Evolutionary conservation across 352 stramenopile species (phyloP).

Genomic region (Phytophthora tubulina): DNA sequence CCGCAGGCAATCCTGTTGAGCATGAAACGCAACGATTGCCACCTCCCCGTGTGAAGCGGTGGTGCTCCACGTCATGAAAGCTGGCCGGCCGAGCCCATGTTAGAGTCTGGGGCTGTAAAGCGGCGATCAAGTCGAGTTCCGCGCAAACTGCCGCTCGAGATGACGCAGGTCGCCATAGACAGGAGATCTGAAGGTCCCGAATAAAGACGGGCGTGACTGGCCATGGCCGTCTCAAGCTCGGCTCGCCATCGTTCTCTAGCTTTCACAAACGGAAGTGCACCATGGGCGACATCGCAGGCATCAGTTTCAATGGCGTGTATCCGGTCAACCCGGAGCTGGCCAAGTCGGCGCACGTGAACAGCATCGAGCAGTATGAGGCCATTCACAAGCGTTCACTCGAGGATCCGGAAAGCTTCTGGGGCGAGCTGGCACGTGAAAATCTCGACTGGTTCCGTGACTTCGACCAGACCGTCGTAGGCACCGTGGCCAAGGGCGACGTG

Average conservation of each 20-base stretch:
- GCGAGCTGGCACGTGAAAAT: constrained; percentile 85
- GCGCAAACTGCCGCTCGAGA: constrained; percentile 71
- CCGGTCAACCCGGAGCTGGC: constrained; percentile 48
- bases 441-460: constrained; percentile 96
- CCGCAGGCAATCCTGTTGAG: background rate
- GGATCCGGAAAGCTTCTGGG: constrained; percentile 93
- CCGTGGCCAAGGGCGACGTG: constrained; percentile 92
- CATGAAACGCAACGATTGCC: constrained; percentile 27
- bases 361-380: constrained; percentile 76
- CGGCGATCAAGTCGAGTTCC: background rate
- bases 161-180: constrained; percentile 37
- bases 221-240: constrained; percentile 42
- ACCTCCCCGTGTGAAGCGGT: background rate
- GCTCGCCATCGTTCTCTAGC: constrained; percentile 89
- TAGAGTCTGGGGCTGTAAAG: constrained; percentile 13
- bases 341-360: constrained; percentile 68
- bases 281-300: constrained; percentile 43
- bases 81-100: background rate
- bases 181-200: constrained; percentile 63
- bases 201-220: constrained; percentile 90
- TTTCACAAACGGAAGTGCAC: constrained; percentile 85
- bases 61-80: constrained; percentile 19
- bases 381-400: constrained; percentile 89
- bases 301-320: constrained; percentile 42
- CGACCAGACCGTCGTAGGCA: constrained; percentile 83